Conservation (phyloP, 345 rosid species). For the Angophora floribunda region DNA sequence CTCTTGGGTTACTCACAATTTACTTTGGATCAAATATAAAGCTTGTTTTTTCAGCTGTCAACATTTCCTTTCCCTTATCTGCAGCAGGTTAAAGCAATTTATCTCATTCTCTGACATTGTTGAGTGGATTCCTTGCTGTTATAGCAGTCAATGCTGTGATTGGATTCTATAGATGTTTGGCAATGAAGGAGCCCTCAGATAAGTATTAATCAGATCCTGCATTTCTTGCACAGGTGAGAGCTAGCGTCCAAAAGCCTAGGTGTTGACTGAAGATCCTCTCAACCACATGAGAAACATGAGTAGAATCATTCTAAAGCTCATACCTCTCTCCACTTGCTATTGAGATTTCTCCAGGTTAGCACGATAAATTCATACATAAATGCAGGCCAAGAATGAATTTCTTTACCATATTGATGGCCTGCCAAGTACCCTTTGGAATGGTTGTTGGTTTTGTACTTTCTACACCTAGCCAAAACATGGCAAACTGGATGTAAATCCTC, state of each 20-base stretch:
- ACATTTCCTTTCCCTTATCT: not conserved
- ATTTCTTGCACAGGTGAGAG: slow-evolving; percentile 57
- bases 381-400: not conserved
- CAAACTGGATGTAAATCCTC: not conserved
- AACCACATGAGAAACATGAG: slow-evolving; percentile 32
- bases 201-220: slow-evolving; percentile 67
- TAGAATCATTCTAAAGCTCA: not conserved
- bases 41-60: not conserved
- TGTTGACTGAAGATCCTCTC: slow-evolving; percentile 16
- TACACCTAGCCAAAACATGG: not conserved
- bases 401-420: not conserved
- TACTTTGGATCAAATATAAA: not conserved
- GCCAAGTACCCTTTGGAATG: not conserved
- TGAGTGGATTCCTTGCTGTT: slow-evolving; percentile 87
- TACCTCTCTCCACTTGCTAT: not conserved
- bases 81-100: slow-evolving; percentile 44
- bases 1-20: not conserved
- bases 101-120: slow-evolving; percentile 51
- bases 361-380: not conserved
- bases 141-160: slow-evolving; percentile 72
- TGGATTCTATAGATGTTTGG: slow-evolving; percentile 69
- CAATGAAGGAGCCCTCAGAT: slow-evolving; percentile 69
- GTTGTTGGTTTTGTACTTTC: not conserved
- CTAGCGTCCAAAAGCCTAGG: slow-evolving; percentile 38
- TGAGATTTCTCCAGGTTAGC: not conserved